phyloP scores from a whole-genome alignment of 768 basidiomycete species.

The Amanita subjunquillea region DNA sequence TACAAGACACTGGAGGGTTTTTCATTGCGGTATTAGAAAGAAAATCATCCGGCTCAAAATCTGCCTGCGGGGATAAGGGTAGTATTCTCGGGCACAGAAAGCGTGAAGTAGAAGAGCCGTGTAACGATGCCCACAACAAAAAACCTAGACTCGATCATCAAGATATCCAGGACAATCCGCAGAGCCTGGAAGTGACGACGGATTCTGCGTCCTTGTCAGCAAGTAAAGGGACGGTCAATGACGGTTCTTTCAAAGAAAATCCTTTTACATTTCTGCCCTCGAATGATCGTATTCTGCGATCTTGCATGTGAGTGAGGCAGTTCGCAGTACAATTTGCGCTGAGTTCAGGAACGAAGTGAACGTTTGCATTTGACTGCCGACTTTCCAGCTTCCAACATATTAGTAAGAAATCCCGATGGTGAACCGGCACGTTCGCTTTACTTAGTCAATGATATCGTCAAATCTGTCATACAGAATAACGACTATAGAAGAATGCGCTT shows the following conservation, averaged over 20 bases:
- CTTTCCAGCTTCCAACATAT: conserved; percentile 71
- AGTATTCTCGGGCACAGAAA: conserved; percentile 31
- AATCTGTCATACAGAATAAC: conserved; percentile 69
- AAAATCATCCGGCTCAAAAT: conserved; percentile 12
- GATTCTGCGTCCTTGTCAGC: not conserved
- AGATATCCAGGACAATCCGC: not conserved
- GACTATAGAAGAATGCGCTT: conserved; percentile 79
- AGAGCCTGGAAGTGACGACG: not conserved
- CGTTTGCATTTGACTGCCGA: conserved; percentile 56
- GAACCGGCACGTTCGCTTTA: conserved; percentile 75
- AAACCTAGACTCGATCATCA: conserved; percentile 1
- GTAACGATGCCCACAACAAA: conserved; percentile 23
- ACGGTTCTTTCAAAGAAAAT: conserved; percentile 70
- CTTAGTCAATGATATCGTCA: conserved; percentile 78
- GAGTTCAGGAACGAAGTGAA: conserved; percentile 30
- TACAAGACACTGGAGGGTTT: conserved; percentile 96
- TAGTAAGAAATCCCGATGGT: conserved; percentile 78
- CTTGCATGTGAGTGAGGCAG: conserved; percentile 54
- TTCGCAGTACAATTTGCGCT: not conserved
- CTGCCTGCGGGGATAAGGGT: not conserved
- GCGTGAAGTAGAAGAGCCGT: conserved; percentile 35
- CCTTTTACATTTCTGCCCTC: conserved; percentile 77
- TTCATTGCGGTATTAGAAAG: conserved; percentile 86
- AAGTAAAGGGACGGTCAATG: conserved; percentile 12
- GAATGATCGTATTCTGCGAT: conserved; percentile 56